phyloP scores from a whole-genome alignment of 1,284 basidiomycete species.

The Cryptococcus jaspeensis region DNA sequence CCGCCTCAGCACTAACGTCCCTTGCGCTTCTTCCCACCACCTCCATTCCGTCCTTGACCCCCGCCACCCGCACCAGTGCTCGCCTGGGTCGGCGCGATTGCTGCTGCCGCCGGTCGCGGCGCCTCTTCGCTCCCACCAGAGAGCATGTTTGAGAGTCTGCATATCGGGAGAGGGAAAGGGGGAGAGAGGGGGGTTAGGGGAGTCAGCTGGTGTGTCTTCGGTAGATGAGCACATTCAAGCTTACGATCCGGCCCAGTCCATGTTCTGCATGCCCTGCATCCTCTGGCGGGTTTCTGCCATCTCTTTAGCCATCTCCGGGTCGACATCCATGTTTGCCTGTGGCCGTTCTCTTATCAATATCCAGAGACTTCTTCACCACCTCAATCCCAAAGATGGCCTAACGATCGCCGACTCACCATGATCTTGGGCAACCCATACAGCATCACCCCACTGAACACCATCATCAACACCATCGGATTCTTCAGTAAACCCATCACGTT shows the following conservation, averaged over 20 bases:
- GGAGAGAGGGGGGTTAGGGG: no score
- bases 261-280: constrained; percentile 60
- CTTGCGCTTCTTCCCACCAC: no score
- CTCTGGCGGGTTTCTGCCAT: constrained; percentile 67
- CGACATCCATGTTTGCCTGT: constrained; percentile 53
- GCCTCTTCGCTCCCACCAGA: no score
- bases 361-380: no score
- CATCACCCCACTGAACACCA: constrained; percentile 68
- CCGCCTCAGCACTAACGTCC: no score
- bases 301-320: constrained; percentile 71
- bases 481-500: constrained; percentile 75
- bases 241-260: constrained; percentile 45
- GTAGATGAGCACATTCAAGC: constrained; percentile 6
- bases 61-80: no score
- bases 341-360: constrained; percentile 6
- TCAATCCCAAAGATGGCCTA: background rate
- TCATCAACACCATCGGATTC: constrained; percentile 84
- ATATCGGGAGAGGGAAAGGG: no score
- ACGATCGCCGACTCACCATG: constrained; percentile 58
- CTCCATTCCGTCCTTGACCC: no score
- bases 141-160: no score
- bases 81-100: no score
- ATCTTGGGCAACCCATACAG: constrained; percentile 76
- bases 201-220: no score
- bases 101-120: no score